Evolutionary conservation across 1,139 yeast genomes (phyloP).

Genomic region (Debaryomycetaceae sp.): DNA sequence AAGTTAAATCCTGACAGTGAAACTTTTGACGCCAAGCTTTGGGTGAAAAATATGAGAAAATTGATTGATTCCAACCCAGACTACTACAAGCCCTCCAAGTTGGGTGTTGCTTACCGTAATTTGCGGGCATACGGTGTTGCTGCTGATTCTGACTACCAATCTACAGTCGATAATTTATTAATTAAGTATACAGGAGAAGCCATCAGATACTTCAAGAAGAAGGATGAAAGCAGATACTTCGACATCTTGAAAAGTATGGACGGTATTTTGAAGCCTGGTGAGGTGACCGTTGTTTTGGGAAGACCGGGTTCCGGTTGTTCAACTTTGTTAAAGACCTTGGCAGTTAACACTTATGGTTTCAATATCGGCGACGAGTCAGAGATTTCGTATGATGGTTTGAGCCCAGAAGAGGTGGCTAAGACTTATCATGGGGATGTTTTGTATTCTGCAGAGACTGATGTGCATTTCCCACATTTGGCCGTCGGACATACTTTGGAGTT

Average conservation of each 20-base stretch:
- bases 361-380: constrained; percentile 23
- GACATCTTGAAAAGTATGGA: constrained; percentile 36
- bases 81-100: constrained; percentile 55
- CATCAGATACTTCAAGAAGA: constrained; percentile 8
- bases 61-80: constrained; percentile 53
- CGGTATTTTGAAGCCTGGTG: constrained; percentile 31
- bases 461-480: constrained; percentile 50
- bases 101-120: constrained; percentile 69
- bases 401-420: constrained; percentile 44
- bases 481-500: constrained; percentile 51
- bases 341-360: constrained; percentile 36
- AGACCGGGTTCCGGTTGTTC: constrained; percentile 39
- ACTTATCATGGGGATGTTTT: constrained; percentile 48
- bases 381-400: constrained; percentile 47
- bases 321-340: constrained; percentile 31
- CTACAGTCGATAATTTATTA: constrained; percentile 58
- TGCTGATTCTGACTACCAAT: constrained; percentile 75
- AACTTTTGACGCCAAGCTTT: constrained; percentile 62
- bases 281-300: constrained; percentile 34
- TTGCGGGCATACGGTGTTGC: constrained; percentile 74
- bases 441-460: constrained; percentile 52
- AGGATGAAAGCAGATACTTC: constrained; percentile 16
- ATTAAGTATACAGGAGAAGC: constrained; percentile 17
- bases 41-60: constrained; percentile 70
- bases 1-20: constrained; percentile 38